Evolutionary conservation across 75 land plant genomes (phyloP), one percentile per base, ranked within the genome.

Genomic region (Cryptomeria japonica): DNA sequence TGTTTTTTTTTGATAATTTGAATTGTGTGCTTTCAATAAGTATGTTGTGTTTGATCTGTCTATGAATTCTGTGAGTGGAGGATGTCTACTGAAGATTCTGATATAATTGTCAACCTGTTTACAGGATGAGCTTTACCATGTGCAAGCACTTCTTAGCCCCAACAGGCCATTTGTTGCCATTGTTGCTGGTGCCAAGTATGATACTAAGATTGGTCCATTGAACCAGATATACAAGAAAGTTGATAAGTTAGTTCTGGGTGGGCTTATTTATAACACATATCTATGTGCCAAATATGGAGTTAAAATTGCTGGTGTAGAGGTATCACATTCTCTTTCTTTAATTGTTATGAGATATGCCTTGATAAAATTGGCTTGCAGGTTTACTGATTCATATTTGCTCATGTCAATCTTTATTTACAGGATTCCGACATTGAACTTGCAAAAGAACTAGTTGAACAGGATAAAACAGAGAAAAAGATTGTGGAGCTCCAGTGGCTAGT

Each of bases 241-340:
- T 37, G 93, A 92, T 86, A 91, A 91, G 61, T 79, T 92, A 3
- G 89, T 92, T 75, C 79, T 92, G 73, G 93, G 93, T 37, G 93
- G 93, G 1, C 79, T 92, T 36, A 89, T 92, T 4, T 92, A 91
- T 90, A 92, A 92, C 80, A 92, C 93, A 18, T 92, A 86, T 83
- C 90, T 92, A 41, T 92, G 93, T 85, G 93, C 93, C n/a, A 92
- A 92, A 53, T 92, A 92, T 80, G 93, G 92, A 49, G 90, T 92
- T 9, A 92, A 91, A 90, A 92, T 92, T 61, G 89, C 75, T 34
- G 93, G 93, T 15, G 93, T 92, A 39, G 89, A 92, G 93, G 93
- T 92, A 44, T 53, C 19, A 39, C 42, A 80, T 5, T 19, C 39
- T 41, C 83, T 80, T 22, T 44, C 44, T 87, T 32, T 34, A 87